Conservation (phyloP, 2,329 filamentous ascomycete genomes). For the Arthroderma uncinatum region DNA sequence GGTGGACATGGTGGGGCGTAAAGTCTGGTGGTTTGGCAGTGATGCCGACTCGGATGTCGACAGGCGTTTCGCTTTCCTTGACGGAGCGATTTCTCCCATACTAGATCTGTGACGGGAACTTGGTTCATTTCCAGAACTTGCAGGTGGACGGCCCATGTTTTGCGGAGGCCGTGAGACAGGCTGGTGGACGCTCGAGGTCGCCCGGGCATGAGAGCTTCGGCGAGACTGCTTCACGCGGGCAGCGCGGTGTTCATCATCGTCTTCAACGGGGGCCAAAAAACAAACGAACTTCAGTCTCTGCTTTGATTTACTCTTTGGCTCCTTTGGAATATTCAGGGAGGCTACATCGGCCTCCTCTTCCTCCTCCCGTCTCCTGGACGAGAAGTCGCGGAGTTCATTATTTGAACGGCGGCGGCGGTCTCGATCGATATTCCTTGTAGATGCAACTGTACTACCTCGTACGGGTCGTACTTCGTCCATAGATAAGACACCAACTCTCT, state of each 20-base stretch:
- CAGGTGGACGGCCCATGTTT: background rate
- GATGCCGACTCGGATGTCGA: background rate
- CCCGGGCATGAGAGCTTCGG: background rate
- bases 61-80: background rate
- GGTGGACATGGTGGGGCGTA: conserved; percentile 15
- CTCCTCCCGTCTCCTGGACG: background rate
- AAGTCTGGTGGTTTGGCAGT: conserved; percentile 9
- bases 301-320: conserved; percentile 16
- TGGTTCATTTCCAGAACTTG: background rate
- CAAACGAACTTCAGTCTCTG: conserved; percentile 22
- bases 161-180: background rate
- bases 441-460: background rate
- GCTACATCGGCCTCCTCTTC: background rate
- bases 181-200: background rate
- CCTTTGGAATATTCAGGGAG: background rate
- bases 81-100: background rate
- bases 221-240: background rate
- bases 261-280: conserved; percentile 26
- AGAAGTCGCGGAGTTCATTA: background rate
- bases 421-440: background rate
- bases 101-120: background rate
- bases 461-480: conserved; percentile 34
- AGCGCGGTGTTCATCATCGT: conserved; percentile 18
- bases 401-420: background rate
- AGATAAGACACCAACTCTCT: conserved; percentile 64